These are phyloP conservation scores for Tephrocybe rancida DNA, from an alignment of 768 basidiomycete species.

Conservation along the genomic window DNA sequence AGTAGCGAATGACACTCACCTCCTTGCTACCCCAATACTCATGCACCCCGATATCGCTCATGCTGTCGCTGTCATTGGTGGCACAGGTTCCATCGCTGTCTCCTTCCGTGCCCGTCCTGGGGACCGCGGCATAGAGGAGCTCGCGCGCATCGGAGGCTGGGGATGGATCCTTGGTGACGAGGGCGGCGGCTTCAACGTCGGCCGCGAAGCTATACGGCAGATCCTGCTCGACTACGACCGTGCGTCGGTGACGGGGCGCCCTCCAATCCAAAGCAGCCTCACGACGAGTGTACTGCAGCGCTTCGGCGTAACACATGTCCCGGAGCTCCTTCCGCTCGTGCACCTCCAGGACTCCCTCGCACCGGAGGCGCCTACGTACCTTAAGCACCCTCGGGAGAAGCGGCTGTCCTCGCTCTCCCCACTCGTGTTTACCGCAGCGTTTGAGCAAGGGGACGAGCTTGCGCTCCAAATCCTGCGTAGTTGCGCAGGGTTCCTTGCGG, in stretches of 20 bases:
- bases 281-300: conserved; percentile 48
- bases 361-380: conserved; percentile 25
- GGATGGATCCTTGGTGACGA: conserved; percentile 87
- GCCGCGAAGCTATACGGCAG: conserved; percentile 73
- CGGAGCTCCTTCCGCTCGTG: conserved; percentile 66
- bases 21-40: conserved; percentile 79
- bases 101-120: conserved; percentile 50
- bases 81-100: conserved; percentile 80
- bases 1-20: conserved; percentile 82
- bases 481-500: conserved; percentile 56
- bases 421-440: conserved; percentile 77
- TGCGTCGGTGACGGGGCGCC: conserved; percentile 39
- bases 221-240: conserved; percentile 60
- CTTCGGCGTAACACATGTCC: conserved; percentile 58
- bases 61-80: conserved; percentile 76
- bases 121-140: conserved; percentile 49
- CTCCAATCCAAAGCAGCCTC: conserved; percentile 39
- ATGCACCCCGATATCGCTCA: conserved; percentile 57
- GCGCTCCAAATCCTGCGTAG: conserved; percentile 59
- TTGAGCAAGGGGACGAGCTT: conserved; percentile 65
- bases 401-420: conserved; percentile 75
- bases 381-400: conserved; percentile 58
- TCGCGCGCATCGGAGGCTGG: conserved; percentile 78
- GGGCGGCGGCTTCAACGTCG: conserved; percentile 81
- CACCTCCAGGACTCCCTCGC: conserved; percentile 59